A percentile compares a stretch with the other conserved stretches of the same genome.
Evolutionary conservation across 768 basidiomycete genomes (phyloP).

Genomic region (Cyclocybe aegerita): DNA sequence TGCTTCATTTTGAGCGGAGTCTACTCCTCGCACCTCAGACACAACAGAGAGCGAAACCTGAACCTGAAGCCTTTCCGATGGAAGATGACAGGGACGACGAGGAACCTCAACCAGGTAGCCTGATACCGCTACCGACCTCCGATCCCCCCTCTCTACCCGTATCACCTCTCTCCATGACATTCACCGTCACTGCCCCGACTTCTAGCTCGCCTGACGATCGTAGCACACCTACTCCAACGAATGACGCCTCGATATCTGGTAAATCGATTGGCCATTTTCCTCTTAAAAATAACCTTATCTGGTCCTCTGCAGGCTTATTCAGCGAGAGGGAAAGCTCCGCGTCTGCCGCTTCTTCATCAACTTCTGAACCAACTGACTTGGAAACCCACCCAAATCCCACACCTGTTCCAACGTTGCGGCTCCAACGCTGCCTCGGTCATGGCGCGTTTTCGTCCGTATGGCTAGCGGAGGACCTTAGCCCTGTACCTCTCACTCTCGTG

Average conservation of each 20-base stretch:
- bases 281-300: background rate
- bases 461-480: constrained; percentile 59
- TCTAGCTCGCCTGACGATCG: constrained; percentile 5
- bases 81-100: constrained; percentile 19
- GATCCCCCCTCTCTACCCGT: constrained; percentile 10
- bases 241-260: background rate
- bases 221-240: constrained; percentile 15
- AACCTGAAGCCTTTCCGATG: background rate
- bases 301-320: background rate
- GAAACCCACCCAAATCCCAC: constrained; percentile 6
- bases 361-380: background rate
- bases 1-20: constrained; percentile 17
- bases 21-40: constrained; percentile 14
- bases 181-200: constrained; percentile 7
- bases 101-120: constrained; percentile 21
- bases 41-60: constrained; percentile 1
- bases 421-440: constrained; percentile 58
- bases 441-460: constrained; percentile 79
- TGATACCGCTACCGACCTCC: constrained; percentile 20
- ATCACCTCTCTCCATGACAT: constrained; percentile 14
- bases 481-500: constrained; percentile 40
- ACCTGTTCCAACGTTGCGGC: constrained; percentile 37
- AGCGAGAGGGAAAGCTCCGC: too few species aligned
- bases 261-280: background rate
- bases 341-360: background rate